These are phyloP conservation scores for Diaporthe destruens DNA, from an alignment of 2,329 filamentous ascomycete genomes.

Conservation along the genomic window DNA sequence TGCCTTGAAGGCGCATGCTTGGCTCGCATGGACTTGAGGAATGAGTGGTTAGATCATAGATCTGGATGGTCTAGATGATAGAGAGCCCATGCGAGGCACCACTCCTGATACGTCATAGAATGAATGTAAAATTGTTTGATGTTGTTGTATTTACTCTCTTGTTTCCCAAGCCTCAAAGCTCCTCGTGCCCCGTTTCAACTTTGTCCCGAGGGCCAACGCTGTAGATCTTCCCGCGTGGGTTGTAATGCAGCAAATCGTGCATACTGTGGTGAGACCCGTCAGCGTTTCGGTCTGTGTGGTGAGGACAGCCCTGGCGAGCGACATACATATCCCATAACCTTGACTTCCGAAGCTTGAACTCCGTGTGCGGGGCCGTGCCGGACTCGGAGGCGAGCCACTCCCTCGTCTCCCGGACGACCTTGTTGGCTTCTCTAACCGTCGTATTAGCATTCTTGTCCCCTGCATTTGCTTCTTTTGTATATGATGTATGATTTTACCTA, in stretches of 20 bases:
- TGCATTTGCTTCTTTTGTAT: rapidly evolving
- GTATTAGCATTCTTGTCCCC: not conserved
- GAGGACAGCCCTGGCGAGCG: not conserved
- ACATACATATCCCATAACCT: constrained; percentile 1
- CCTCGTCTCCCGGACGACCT: not conserved
- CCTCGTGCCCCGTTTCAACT: too few relatives aligned
- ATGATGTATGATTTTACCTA: not conserved
- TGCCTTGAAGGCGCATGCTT: not conserved
- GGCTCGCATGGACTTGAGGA: not conserved
- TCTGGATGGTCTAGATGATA: constrained; percentile 4
- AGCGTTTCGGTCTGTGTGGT: not conserved
- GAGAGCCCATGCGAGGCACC: not conserved
- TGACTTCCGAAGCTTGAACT: not conserved
- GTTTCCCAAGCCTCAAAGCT: too few relatives aligned
- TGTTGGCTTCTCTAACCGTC: not conserved
- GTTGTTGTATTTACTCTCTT: not conserved
- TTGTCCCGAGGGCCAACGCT: not conserved
- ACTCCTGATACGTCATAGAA: not conserved
- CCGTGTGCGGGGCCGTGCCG: not conserved
- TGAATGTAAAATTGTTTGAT: not conserved
- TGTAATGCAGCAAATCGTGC: not conserved
- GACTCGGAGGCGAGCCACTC: not conserved
- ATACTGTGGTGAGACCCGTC: not conserved
- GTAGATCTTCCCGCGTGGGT: not conserved
- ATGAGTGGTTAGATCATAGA: constrained; percentile 9